Conservation (phyloP, 768 basidiomycete species). For the Lepiota brunneoincarnata region DNA sequence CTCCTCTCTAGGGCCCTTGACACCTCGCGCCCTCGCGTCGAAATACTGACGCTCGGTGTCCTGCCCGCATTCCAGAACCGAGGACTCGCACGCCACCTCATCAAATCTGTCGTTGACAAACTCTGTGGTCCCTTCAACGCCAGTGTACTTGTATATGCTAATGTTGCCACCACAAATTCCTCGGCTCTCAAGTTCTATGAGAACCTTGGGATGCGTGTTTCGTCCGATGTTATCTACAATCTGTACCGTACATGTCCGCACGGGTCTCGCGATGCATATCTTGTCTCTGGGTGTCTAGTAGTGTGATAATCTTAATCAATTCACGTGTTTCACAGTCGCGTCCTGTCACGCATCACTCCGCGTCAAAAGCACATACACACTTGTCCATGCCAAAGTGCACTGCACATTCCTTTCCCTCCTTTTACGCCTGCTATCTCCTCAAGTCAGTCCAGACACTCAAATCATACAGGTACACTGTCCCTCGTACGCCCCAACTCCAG, state of each 20-base stretch:
- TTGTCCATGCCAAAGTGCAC: not conserved
- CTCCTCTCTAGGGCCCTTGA: constrained; percentile 16
- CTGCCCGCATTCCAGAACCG: constrained; percentile 39
- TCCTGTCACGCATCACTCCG: not conserved
- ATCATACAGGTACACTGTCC: constrained; percentile 36
- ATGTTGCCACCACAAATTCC: constrained; percentile 42
- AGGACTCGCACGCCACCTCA: constrained; percentile 42
- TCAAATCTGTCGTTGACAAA: constrained; percentile 25
- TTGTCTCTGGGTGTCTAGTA: constrained; percentile 22
- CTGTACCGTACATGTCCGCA: constrained; percentile 34
- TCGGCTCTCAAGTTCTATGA: constrained; percentile 41
- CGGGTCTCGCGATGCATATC: constrained; percentile 40
- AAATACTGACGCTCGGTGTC: constrained; percentile 53
- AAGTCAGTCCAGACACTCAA: constrained; percentile 58
- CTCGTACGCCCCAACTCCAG: not conserved
- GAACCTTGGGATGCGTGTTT: constrained; percentile 36
- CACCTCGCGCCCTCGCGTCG: constrained; percentile 30
- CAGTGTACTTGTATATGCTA: constrained; percentile 35
- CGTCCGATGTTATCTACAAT: constrained; percentile 32
- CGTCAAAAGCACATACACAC: not conserved
- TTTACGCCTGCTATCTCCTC: constrained; percentile 84
- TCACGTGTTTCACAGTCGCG: constrained; percentile 27
- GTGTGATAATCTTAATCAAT: constrained; percentile 2
- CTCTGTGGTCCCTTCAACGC: constrained; percentile 26
- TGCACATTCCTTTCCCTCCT: constrained; percentile 51